phyloP scores from a whole-genome alignment of 495 filamentous ascomycete genomes.

The Recurvomyces mirabilis region DNA sequence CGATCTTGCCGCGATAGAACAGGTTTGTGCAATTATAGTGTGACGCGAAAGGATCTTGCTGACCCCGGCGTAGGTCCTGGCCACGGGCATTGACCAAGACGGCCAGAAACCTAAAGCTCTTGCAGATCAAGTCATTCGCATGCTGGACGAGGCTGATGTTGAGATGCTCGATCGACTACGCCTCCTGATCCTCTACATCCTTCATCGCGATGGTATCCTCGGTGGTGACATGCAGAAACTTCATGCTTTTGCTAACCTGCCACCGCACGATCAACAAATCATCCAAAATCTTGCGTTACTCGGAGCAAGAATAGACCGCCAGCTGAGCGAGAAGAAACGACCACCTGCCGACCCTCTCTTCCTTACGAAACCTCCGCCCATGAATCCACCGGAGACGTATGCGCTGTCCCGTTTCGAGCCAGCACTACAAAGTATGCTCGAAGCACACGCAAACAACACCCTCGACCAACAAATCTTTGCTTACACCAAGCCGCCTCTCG shows the following conservation, averaged over 20 bases:
- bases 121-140: conserved; percentile 70
- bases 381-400: conserved; percentile 39
- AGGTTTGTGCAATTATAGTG: conserved; percentile 32
- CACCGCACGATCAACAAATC: conserved; percentile 56
- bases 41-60: not conserved
- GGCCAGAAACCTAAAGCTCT: conserved; percentile 81
- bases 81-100: conserved; percentile 89
- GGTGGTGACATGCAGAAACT: conserved; percentile 75
- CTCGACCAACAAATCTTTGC: conserved; percentile 57
- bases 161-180: conserved; percentile 63
- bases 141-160: conserved; percentile 71
- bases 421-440: conserved; percentile 44
- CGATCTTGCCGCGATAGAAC: conserved; percentile 78
- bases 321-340: conserved; percentile 65
- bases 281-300: conserved; percentile 73
- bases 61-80: conserved; percentile 46
- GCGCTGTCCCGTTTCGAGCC: conserved; percentile 50
- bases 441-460: conserved; percentile 49
- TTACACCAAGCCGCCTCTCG: conserved; percentile 65
- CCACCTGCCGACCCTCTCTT: conserved; percentile 56
- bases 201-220: conserved; percentile 82
- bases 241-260: conserved; percentile 70
- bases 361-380: conserved; percentile 41
- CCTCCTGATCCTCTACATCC: conserved; percentile 70
- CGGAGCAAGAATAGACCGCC: conserved; percentile 61